Evolutionary conservation across 2,329 filamentous ascomycete genomes (phyloP).

Genomic region (Fonsecaea multimorphosa): DNA sequence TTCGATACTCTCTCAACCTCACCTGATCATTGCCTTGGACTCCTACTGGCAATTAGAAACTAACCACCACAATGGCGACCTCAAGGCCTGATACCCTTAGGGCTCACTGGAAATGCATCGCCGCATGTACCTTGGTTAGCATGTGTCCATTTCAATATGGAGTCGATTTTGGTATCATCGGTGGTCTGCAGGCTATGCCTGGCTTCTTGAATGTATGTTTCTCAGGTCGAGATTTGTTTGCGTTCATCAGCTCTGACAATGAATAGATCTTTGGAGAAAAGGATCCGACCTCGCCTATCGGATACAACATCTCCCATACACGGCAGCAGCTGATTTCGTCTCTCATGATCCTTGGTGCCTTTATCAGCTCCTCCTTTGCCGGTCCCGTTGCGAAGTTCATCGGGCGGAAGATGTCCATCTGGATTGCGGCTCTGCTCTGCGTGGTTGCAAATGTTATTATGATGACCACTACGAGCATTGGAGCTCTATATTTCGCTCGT

Average conservation of each 20-base stretch:
- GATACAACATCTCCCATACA: conserved; percentile 47
- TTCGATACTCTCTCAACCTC: conserved; percentile 10
- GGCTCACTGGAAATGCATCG: conserved; percentile 37
- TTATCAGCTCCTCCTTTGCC: conserved; percentile 49
- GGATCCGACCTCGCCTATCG: conserved; percentile 39
- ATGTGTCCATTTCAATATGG: conserved; percentile 45
- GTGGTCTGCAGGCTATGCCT: conserved; percentile 44
- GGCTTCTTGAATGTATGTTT: conserved; percentile 41
- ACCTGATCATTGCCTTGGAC: conserved; percentile 20
- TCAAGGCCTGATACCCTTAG: conserved; percentile 25
- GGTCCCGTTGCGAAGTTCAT: conserved; percentile 49
- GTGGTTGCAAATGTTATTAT: conserved; percentile 62
- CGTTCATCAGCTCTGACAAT: conserved; percentile 29
- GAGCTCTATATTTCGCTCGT: conserved; percentile 61
- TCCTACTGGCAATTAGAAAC: background rate
- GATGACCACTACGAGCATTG: conserved; percentile 62
- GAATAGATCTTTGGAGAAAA: conserved; percentile 40
- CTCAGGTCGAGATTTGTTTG: background rate
- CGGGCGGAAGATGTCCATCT: conserved; percentile 55
- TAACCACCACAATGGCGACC: conserved; percentile 27
- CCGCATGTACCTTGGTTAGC: conserved; percentile 41
- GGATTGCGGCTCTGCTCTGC: conserved; percentile 57
- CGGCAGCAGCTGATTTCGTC: conserved; percentile 55
- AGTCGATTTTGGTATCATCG: conserved; percentile 44
- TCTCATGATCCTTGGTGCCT: conserved; percentile 55